phyloP scores from a whole-genome alignment of 2,329 filamentous ascomycete genomes.

The Hirsutella thompsonii region DNA sequence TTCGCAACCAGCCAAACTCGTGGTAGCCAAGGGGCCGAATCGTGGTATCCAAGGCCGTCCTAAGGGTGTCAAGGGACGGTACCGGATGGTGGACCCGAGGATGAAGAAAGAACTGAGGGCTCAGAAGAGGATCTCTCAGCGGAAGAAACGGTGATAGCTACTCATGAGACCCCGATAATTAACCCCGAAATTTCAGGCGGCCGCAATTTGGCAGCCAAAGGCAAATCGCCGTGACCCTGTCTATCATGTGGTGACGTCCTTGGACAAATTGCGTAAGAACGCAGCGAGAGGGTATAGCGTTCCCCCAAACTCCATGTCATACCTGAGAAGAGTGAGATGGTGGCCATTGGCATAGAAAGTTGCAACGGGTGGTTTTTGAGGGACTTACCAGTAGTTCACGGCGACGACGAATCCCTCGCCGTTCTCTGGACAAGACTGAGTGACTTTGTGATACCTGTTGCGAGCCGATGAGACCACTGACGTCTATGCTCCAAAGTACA shows the following conservation, averaged over 20 bases:
- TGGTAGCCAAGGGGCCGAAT: conserved; percentile 78
- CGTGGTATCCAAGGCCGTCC: conserved; percentile 77
- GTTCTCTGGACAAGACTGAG: conserved; percentile 52
- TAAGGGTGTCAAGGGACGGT: conserved; percentile 85
- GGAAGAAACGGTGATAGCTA: conserved; percentile 28
- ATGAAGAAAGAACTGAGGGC: conserved; percentile 95
- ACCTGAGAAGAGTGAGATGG: conserved; percentile 33
- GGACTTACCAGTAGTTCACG: conserved; percentile 64
- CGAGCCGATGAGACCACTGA: not conserved
- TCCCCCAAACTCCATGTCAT: conserved; percentile 67
- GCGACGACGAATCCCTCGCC: conserved; percentile 65
- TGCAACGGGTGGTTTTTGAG: no score
- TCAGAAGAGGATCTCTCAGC: conserved; percentile 66
- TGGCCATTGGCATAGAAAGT: no score
- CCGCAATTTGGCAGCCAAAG: not conserved
- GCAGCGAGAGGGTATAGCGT: conserved; percentile 49
- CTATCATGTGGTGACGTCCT: not conserved
- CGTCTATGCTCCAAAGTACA: not conserved
- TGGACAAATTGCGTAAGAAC: conserved; percentile 34
- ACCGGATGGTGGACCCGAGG: conserved; percentile 91
- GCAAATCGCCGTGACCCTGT: not conserved
- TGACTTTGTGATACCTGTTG: conserved; percentile 64
- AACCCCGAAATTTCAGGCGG: no score
- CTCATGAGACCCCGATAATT: not conserved
- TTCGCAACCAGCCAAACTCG: conserved; percentile 69